A percentile compares a stretch with the other conserved stretches of the same genome.
phyloP scores from a whole-genome alignment of 345 rosid species.

The Ricinus communis region DNA sequence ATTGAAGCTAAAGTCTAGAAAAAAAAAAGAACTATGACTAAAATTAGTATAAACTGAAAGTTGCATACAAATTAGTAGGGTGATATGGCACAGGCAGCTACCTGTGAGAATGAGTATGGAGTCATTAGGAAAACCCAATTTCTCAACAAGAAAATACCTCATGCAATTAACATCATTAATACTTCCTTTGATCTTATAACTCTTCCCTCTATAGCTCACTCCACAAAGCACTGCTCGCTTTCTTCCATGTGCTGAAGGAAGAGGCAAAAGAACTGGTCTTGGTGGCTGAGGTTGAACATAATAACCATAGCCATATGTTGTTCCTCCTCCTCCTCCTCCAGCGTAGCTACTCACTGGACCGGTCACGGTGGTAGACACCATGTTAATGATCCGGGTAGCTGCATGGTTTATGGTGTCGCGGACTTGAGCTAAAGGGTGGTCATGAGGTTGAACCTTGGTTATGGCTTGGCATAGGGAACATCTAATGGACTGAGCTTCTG shows the following conservation, averaged over 20 bases:
- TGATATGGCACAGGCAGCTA: no score
- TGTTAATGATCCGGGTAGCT: conserved; percentile 20
- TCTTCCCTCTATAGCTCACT: conserved; percentile 43
- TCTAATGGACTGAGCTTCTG: conserved; percentile 34
- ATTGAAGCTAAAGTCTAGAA: no score
- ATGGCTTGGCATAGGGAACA: conserved; percentile 47
- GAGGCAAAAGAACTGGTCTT: conserved; percentile 11
- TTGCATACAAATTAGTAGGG: no score
- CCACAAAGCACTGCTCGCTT: conserved; percentile 60
- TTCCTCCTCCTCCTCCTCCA: conserved; percentile 8
- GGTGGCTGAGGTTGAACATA: conserved; percentile 19
- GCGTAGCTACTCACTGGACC: conserved; percentile 8
- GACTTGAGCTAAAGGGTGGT: conserved; percentile 26
- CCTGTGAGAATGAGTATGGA: conserved; percentile 44
- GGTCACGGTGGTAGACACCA: conserved; percentile 12
- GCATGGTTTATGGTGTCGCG: conserved; percentile 15
- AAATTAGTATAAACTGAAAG: no score
- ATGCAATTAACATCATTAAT: conserved; percentile 57
- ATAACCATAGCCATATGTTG: conserved; percentile 16
- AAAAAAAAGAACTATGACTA: no score
- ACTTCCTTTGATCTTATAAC: conserved; percentile 46
- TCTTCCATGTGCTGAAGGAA: conserved; percentile 33
- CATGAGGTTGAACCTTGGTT: conserved; percentile 29
- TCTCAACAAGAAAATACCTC: conserved; percentile 46
- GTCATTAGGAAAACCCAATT: conserved; percentile 45